A percentile compares a stretch with the other conserved stretches of the same genome.
Conservation (phyloP, 352 stramenopile genomes). For the Pythium insidiosum region DNA sequence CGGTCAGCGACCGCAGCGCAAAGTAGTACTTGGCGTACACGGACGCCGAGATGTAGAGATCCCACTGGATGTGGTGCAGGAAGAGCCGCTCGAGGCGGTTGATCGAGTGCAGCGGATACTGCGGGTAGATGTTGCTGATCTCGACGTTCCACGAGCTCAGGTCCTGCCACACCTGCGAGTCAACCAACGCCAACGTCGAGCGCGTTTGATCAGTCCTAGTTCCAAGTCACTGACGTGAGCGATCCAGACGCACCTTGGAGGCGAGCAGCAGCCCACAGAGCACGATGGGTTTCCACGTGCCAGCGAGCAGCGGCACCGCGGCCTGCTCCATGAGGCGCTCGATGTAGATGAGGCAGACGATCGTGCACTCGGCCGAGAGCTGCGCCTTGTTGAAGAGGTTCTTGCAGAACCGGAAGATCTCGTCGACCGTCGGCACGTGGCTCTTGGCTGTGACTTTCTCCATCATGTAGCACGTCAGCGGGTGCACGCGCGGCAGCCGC, state of each 20-base stretch:
- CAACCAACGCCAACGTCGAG: neutral
- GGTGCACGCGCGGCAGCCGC: constrained; percentile 55
- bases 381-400: constrained; percentile 96
- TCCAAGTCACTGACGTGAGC: neutral
- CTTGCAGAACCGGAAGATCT: constrained; percentile 91
- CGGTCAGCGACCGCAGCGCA: constrained; percentile 89
- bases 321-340: constrained; percentile 97
- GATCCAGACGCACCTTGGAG: constrained; percentile 83
- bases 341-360: constrained; percentile 99
- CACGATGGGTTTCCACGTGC: constrained; percentile 97
- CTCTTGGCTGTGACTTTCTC: constrained; percentile 74
- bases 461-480: constrained; percentile 77
- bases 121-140: constrained; percentile 97
- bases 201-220: neutral
- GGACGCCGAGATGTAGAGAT: constrained; percentile 95
- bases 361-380: constrained; percentile 97
- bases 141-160: constrained; percentile 97
- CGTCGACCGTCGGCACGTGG: constrained; percentile 84
- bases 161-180: constrained; percentile 97
- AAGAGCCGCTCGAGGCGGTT: constrained; percentile 96
- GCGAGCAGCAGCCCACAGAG: constrained; percentile 95
- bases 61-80: constrained; percentile 96
- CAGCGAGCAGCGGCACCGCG: constrained; percentile 91
- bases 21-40: constrained; percentile 99
- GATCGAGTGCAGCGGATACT: constrained; percentile 97